Conservation (phyloP, 208 protist genomes). For the Blechomonas ayalai region DNA sequence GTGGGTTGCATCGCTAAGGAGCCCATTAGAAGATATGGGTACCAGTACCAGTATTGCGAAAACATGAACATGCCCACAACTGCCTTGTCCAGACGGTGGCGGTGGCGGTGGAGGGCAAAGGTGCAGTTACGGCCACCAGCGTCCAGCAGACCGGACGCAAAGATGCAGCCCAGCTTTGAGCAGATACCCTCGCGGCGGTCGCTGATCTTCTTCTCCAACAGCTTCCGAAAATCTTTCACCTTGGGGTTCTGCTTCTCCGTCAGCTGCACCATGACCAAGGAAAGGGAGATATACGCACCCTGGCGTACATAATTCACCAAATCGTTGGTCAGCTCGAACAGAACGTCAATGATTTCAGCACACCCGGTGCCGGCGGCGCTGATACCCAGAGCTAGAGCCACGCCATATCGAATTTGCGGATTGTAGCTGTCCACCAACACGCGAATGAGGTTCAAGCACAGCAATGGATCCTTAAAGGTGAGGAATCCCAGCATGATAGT, state of each 20-base stretch:
- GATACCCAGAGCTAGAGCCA: conserved; percentile 97
- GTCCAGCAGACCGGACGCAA: conserved; percentile 96
- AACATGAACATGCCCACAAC: conserved; percentile 98
- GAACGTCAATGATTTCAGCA: conserved; percentile 89
- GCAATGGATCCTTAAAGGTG: conserved; percentile 91
- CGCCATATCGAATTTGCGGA: conserved; percentile 97
- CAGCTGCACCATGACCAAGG: conserved; percentile 96
- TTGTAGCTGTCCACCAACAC: conserved; percentile 96
- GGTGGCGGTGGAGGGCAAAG: conserved; percentile 91
- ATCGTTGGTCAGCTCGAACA: conserved; percentile 94
- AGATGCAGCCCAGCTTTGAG: conserved; percentile 96
- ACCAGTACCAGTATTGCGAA: conserved; percentile 99
- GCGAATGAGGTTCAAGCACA: conserved; percentile 80
- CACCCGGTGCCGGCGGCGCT: conserved; percentile 95
- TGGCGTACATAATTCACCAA: conserved; percentile 97
- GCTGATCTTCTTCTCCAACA: conserved; percentile 55
- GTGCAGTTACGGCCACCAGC: conserved; percentile 97
- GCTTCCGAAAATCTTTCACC: conserved; percentile 83
- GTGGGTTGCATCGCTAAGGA: conserved; percentile 95
- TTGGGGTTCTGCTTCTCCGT: conserved; percentile 83
- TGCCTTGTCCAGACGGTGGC: conserved; percentile 92
- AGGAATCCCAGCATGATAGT: conserved; percentile 98
- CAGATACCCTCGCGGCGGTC: conserved; percentile 95
- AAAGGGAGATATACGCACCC: conserved; percentile 94
- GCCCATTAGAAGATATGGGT: conserved; percentile 97